Conservation (phyloP, 2,329 filamentous ascomycete species). For the Metarhizium album region DNA sequence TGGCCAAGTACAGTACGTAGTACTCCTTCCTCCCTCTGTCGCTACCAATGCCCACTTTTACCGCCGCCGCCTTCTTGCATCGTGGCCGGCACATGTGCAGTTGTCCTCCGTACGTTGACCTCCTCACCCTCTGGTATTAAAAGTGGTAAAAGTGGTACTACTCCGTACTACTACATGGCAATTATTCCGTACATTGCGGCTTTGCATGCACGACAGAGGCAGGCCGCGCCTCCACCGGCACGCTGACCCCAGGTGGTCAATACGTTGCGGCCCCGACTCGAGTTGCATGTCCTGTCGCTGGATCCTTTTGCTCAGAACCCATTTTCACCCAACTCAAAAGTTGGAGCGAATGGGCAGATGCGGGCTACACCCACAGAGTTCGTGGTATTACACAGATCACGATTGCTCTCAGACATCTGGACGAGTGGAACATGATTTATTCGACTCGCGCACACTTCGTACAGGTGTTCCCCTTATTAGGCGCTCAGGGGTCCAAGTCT, state of each 20-base stretch:
- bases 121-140: too few species aligned
- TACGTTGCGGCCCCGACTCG: not conserved
- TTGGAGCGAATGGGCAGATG: too few species aligned
- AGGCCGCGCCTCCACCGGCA: too few species aligned
- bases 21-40: not conserved
- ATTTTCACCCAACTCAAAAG: too few species aligned
- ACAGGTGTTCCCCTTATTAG: conserved; percentile 7
- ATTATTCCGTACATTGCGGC: not conserved
- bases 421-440: not conserved
- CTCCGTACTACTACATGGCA: too few species aligned
- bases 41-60: not conserved
- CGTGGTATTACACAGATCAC: not conserved
- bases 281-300: too few species aligned
- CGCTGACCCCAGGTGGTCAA: not conserved
- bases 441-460: not conserved
- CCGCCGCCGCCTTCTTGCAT: not conserved
- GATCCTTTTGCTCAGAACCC: not conserved
- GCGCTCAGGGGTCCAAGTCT: not conserved
- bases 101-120: too few species aligned
- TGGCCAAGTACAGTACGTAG: too few species aligned
- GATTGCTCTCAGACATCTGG: not conserved
- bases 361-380: not conserved
- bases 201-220: not conserved
- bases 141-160: too few species aligned
- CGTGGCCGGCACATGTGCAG: not conserved